Conservation (phyloP, 257 asterid species). For the Rhazya stricta region DNA sequence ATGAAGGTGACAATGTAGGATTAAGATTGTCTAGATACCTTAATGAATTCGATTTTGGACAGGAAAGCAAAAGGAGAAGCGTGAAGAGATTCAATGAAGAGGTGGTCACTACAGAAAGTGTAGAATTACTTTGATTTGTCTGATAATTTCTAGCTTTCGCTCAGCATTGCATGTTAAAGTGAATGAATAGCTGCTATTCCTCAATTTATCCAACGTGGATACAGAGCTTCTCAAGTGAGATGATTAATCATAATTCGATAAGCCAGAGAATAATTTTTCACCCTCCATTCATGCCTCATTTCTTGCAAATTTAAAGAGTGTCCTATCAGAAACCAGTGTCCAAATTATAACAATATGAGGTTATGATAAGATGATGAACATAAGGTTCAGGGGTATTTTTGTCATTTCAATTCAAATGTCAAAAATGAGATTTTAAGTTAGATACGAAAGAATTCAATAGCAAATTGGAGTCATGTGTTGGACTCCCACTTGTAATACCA, state of each 20-base stretch:
- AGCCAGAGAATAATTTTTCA: neutral
- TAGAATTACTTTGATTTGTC: neutral
- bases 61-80: neutral
- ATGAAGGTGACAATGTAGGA: too few relatives aligned
- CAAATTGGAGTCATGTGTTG: too few relatives aligned
- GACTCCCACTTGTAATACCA: too few relatives aligned
- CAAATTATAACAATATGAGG: too few relatives aligned
- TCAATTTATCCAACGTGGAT: neutral
- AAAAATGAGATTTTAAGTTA: too few relatives aligned
- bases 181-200: neutral
- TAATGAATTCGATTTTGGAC: neutral
- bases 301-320: neutral
- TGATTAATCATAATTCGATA: neutral
- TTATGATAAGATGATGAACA: too few relatives aligned
- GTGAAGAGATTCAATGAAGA: constrained; percentile 1
- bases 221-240: neutral
- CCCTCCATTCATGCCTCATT: neutral
- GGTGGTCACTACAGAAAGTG: neutral
- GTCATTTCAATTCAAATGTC: too few relatives aligned
- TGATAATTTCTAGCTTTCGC: neutral
- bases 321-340: too few relatives aligned
- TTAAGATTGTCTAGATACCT: too few relatives aligned
- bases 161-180: neutral
- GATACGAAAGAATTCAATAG: too few relatives aligned
- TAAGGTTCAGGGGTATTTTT: too few relatives aligned